These are phyloP conservation scores for Penicillium sp. DNA, from an alignment of 2,329 filamentous ascomycete species.

Conservation along the genomic window DNA sequence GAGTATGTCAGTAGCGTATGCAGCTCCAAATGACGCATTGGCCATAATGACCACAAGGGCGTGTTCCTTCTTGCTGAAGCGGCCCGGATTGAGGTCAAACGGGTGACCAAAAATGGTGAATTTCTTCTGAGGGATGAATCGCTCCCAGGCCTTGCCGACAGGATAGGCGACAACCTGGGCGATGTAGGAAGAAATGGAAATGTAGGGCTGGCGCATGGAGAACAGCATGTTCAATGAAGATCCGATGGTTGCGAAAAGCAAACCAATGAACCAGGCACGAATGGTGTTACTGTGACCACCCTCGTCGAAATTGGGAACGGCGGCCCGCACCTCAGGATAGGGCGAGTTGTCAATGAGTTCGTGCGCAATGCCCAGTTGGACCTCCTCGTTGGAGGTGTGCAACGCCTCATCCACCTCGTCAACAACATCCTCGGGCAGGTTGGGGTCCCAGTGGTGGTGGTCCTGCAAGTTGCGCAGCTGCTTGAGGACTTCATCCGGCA, in stretches of 20 bases:
- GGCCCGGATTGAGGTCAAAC: slow-evolving; percentile 42
- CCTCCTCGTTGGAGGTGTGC: slow-evolving; percentile 52
- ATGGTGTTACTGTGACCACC: slow-evolving; percentile 62
- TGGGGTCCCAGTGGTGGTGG: slow-evolving; percentile 61
- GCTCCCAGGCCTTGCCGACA: slow-evolving; percentile 40
- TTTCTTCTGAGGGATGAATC: slow-evolving; percentile 34
- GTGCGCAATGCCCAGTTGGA: slow-evolving; percentile 55
- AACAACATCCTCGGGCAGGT: slow-evolving; percentile 59
- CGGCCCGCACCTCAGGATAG: slow-evolving; percentile 63
- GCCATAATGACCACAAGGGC: slow-evolving; percentile 51
- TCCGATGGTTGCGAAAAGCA: slow-evolving; percentile 59
- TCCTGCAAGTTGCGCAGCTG: slow-evolving; percentile 55
- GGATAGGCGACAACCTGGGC: slow-evolving; percentile 61
- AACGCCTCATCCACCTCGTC: slow-evolving; percentile 59
- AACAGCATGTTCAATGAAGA: slow-evolving; percentile 60
- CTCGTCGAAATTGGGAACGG: slow-evolving; percentile 61
- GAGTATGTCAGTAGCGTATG: slow-evolving; percentile 71
- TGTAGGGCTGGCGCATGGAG: slow-evolving; percentile 53
- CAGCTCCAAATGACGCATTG: slow-evolving; percentile 62
- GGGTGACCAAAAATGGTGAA: slow-evolving; percentile 37
- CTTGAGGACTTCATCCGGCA: slow-evolving; percentile 22
- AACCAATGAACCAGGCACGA: slow-evolving; percentile 60
- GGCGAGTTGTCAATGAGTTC: slow-evolving; percentile 63
- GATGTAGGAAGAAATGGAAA: slow-evolving; percentile 58
- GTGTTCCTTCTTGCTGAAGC: slow-evolving; percentile 48